Conservation (phyloP, 192 early-diverging fungal genomes). For the Coemansia sp. region DNA sequence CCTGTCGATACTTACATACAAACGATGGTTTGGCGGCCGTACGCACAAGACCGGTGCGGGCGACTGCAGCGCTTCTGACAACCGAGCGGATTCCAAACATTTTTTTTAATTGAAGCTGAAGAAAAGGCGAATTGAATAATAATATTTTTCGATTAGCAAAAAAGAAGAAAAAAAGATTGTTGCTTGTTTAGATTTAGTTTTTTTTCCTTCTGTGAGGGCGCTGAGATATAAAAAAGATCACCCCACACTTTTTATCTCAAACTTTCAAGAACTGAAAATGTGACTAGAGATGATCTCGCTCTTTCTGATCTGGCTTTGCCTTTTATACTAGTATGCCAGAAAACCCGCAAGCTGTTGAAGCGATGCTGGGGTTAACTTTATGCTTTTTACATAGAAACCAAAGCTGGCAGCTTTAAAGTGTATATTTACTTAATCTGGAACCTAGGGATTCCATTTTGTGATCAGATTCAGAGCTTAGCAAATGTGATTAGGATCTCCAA, state of each 20-base stretch:
- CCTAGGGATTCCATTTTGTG: background rate
- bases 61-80: constrained; percentile 38
- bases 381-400: no score
- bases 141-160: background rate
- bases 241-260: background rate
- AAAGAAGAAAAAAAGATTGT: constrained; percentile 15
- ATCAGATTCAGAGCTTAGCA: background rate
- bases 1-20: constrained; percentile 38
- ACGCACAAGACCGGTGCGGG: constrained; percentile 23
- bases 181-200: background rate
- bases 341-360: no score
- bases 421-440: background rate
- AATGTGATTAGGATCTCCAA: no score
- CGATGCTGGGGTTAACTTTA: no score
- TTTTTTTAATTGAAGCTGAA: constrained; percentile 9
- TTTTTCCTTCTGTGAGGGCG: background rate
- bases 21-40: constrained; percentile 19
- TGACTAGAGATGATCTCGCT: background rate
- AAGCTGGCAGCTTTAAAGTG: background rate
- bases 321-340: no score
- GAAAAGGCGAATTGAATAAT: background rate
- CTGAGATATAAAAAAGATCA: constrained; percentile 1
- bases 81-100: constrained; percentile 54
- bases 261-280: background rate
- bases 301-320: background rate